A percentile compares a stretch with the other conserved stretches of the same genome.
phyloP scores from a whole-genome alignment of 1,139 yeast species.

The Debaryomycetaceae sp. region DNA sequence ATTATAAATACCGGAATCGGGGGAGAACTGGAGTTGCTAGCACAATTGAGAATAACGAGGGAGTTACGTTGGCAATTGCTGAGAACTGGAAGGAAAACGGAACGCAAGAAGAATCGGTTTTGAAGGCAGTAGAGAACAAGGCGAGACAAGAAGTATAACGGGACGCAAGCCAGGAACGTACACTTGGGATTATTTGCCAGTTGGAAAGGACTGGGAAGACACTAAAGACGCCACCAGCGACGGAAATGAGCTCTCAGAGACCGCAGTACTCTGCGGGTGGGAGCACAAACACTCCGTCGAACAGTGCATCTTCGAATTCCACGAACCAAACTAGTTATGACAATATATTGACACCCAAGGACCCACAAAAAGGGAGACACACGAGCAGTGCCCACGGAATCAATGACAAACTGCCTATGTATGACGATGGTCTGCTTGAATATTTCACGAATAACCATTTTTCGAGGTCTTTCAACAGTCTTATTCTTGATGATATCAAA shows the following conservation, averaged over 20 bases:
- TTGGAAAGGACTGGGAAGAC: neutral
- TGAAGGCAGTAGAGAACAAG: too few relatives aligned
- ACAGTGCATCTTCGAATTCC: conserved; percentile 7
- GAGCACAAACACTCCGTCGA: conserved; percentile 6
- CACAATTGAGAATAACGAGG: neutral
- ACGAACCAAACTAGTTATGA: conserved; percentile 8
- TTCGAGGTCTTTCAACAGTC: conserved; percentile 44
- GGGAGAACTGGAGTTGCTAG: neutral
- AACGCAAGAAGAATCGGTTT: too few relatives aligned
- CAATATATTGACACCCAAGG: conserved; percentile 1
- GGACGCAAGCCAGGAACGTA: too few relatives aligned
- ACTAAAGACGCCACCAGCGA: neutral
- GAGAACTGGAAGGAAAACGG: too few relatives aligned
- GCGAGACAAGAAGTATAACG: too few relatives aligned
- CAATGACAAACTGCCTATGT: conserved; percentile 4
- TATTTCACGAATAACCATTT: conserved; percentile 41
- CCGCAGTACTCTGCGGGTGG: conserved; percentile 22
- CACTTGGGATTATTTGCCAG: too few relatives aligned
- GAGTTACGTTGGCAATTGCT: neutral
- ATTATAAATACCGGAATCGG: neutral
- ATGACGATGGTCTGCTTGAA: conserved; percentile 21
- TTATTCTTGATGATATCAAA: conserved; percentile 40
- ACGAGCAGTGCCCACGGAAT: neutral
- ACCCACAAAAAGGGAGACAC: conserved; percentile 1
- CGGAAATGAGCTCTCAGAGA: conserved; percentile 22